phyloP scores from a whole-genome alignment of 2,329 filamentous ascomycete species.

The Berkeleyomyces basicola region DNA sequence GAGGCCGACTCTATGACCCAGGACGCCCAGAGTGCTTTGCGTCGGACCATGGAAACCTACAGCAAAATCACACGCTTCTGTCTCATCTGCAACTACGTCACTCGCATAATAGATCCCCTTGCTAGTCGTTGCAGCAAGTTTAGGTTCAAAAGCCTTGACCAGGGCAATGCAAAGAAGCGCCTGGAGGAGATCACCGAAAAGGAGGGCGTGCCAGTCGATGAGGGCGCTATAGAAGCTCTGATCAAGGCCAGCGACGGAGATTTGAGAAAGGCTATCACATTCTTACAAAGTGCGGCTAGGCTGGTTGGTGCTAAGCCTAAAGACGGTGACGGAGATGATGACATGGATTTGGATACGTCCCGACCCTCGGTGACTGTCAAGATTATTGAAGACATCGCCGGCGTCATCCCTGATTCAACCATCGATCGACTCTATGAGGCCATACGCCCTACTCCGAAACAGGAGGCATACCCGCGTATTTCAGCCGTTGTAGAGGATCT shows the following conservation, averaged over 20 bases:
- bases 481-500: slow-evolving; percentile 73
- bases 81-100: slow-evolving; percentile 97
- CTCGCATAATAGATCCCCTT: slow-evolving; percentile 89
- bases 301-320: slow-evolving; percentile 53
- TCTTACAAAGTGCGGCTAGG: slow-evolving; percentile 81
- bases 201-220: slow-evolving; percentile 60
- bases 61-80: slow-evolving; percentile 93
- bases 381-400: slow-evolving; percentile 86
- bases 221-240: slow-evolving; percentile 66
- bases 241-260: slow-evolving; percentile 87
- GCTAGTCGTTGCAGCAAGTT: slow-evolving; percentile 93
- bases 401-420: slow-evolving; percentile 67
- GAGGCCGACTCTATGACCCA: slow-evolving; percentile 99
- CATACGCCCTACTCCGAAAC: slow-evolving; percentile 53
- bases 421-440: slow-evolving; percentile 55
- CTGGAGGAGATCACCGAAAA: slow-evolving; percentile 66
- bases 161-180: slow-evolving; percentile 62
- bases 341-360: slow-evolving; percentile 38
- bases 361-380: slow-evolving; percentile 52
- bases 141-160: slow-evolving; percentile 88
- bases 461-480: slow-evolving; percentile 54
- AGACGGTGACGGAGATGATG: slow-evolving; percentile 37
- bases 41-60: slow-evolving; percentile 97
- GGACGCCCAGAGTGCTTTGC: slow-evolving; percentile 82
- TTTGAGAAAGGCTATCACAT: slow-evolving; percentile 89